These are phyloP conservation scores for Annulohypoxylon stygium DNA, from an alignment of 495 filamentous ascomycete genomes.

Conservation along the genomic window DNA sequence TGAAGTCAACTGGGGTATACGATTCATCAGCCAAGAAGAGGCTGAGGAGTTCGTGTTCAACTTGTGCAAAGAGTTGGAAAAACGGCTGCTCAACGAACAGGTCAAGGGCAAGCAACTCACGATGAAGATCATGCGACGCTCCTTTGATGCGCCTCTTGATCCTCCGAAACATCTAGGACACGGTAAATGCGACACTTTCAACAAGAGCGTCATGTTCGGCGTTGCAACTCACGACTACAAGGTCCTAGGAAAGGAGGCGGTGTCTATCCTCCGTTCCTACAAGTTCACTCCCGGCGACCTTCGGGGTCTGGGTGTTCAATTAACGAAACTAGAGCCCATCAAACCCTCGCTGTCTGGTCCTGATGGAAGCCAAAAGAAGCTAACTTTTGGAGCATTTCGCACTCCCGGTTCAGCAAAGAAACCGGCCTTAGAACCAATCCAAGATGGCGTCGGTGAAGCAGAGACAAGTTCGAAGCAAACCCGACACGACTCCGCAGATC, in stretches of 20 bases:
- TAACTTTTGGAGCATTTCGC: conserved; percentile 55
- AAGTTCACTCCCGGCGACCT: conserved; percentile 90
- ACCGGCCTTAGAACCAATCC: conserved; percentile 42
- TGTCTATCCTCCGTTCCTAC: conserved; percentile 84
- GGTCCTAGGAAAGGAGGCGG: conserved; percentile 79
- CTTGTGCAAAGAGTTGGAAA: conserved; percentile 84
- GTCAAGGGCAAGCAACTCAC: conserved; percentile 90
- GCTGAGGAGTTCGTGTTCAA: conserved; percentile 90
- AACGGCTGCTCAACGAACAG: conserved; percentile 80
- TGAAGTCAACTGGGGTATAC: conserved; percentile 98
- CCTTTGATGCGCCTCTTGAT: conserved; percentile 88
- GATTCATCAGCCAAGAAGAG: conserved; percentile 89
- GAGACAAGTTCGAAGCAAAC: conserved; percentile 60
- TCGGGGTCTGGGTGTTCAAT: conserved; percentile 87
- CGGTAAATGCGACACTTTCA: conserved; percentile 93
- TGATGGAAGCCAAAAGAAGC: conserved; percentile 73
- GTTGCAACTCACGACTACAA: conserved; percentile 81
- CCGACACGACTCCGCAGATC: conserved; percentile 56
- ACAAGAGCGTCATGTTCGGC: conserved; percentile 85
- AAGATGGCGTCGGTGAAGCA: conserved; percentile 31
- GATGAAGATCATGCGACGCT: conserved; percentile 91
- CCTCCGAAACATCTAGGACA: conserved; percentile 95
- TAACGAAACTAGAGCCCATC: conserved; percentile 89
- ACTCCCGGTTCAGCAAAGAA: conserved; percentile 49
- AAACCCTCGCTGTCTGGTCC: conserved; percentile 61